Conservation (phyloP, 2,329 filamentous ascomycete genomes). For the Dothistroma septosporum region DNA sequence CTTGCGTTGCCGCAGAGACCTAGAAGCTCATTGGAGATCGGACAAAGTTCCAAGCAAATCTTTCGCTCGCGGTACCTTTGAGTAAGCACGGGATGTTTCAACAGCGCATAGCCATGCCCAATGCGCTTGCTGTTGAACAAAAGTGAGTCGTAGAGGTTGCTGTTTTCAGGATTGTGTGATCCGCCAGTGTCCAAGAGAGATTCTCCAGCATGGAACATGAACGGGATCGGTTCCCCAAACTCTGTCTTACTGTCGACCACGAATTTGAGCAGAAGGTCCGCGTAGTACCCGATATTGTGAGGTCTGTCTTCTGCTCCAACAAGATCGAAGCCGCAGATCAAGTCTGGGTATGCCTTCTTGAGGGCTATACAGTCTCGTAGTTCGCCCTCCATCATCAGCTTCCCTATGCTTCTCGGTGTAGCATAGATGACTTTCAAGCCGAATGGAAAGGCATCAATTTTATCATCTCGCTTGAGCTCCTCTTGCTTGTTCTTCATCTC, state of each 20-base stretch:
- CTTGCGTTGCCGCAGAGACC: conserved; percentile 63
- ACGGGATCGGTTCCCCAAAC: conserved; percentile 57
- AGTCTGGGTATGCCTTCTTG: conserved; percentile 53
- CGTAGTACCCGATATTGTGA: conserved; percentile 56
- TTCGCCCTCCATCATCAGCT: conserved; percentile 46
- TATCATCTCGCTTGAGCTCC: conserved; percentile 37
- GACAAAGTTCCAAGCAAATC: conserved; percentile 71
- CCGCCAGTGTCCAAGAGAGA: conserved; percentile 61
- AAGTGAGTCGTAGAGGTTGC: conserved; percentile 66
- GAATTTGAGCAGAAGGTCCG: conserved; percentile 49
- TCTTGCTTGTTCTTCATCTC: conserved; percentile 50
- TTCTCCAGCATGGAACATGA: conserved; percentile 74
- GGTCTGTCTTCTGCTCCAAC: conserved; percentile 63
- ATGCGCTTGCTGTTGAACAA: conserved; percentile 64
- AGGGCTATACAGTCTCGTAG: conserved; percentile 60
- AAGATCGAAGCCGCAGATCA: conserved; percentile 68
- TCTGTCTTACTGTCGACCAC: conserved; percentile 49
- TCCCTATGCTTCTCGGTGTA: conserved; percentile 59
- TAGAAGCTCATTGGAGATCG: conserved; percentile 72
- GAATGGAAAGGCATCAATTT: conserved; percentile 50
- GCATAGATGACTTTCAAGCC: conserved; percentile 70
- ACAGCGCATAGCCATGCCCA: conserved; percentile 67
- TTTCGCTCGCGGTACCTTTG: conserved; percentile 58
- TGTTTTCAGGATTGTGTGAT: conserved; percentile 53
- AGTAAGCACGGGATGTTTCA: conserved; percentile 64